Base-by-base conservation (phyloP, 495 filamentous ascomycete species). In the Pseudoneurospora amorphoporcata region DNA sequence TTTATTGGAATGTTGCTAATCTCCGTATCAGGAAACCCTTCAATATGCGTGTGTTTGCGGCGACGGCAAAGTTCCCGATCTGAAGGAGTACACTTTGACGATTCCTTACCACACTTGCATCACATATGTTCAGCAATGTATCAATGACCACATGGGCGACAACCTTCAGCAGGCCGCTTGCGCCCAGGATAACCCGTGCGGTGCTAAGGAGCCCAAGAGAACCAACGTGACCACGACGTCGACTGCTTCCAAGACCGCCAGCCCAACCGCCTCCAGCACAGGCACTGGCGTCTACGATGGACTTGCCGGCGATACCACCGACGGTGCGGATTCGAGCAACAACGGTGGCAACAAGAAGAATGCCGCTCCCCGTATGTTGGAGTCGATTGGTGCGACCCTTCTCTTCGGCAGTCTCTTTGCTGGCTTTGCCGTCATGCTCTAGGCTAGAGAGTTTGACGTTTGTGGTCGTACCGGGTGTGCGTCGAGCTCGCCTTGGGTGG, bases 61-160 rank as follows among this genome's bases (percentile, higher is more conserved):
- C 78, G 91, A 95, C 83, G 86, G 87, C 75, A 76, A 83, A 73
- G 81, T 86, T 43, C 94, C 94, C 74, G 96, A 97, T 79, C 81
- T 92, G 32, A 87, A 91, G 75, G 86, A 97, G 79, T 97, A 92
- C 86, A 92, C 92, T 29, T 87, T 92, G 77, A 97, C 94, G 6
- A 87, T 97, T 39, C 92, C 94, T 8, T 97, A 91, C 87, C 94
- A 89, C 83, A 84, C 90, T 74, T 97, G 94, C 87, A 88, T 83
- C 78, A 84, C 94, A 75, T 97, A 93, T 78, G 90, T 92, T 3
- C 76, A 74, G 8, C 81, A 75, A 70, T 96, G 94, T 82, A 80
- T 79, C 8, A 79, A 80, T 41, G 81, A 92, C 80, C 88, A 86
- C 72, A 40, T 17, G 53, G 53, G 53, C 29, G 14, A 65, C 53